Base-by-base conservation (phyloP, 2,329 filamentous ascomycete species). In the Arthroderma uncinatum region DNA sequence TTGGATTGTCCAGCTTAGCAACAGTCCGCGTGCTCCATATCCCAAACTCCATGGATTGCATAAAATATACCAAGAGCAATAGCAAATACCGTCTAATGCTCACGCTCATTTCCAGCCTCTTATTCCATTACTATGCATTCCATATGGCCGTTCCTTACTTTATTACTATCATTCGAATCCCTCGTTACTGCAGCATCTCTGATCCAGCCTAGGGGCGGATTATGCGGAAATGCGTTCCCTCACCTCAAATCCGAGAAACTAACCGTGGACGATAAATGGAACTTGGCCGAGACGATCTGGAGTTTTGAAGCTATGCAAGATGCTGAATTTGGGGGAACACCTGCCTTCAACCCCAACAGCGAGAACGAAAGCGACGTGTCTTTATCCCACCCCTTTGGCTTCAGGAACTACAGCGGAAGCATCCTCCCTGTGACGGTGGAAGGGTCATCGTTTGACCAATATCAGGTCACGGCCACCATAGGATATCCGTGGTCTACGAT, bases 401-500 rank as follows among this genome's bases (percentile, higher is more conserved):
- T 39, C 21, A 8, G 5, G 14, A 39, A 37, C 8, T n/a, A 53
- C 19, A 37, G 33, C 50, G 33, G n/a, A 7, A 21, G n/a, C 10
- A 53, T 53, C 19, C 8, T 14, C n/a, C 36, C 33, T 1, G 33
- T 53, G 21, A 5, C 21, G 9, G 19, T 28, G 34, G 50, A 36
- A 53, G 50, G 36, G 16, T 39, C 36, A 23, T 33, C 28, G 30
- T 61, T 57, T 36, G 54, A 59, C 33, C 61, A 60, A 19, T 54
- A 62, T n/a, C 58, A 50, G 21, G 58, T 64, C 10, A 28, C 62
- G 16, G 61, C 57, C 36, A 42, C 58, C 30, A 57, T 37, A n/a
- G 47, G 47, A 2, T 64, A 64, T 55, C 63, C 63, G 8, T 64
- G 62, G 62, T 63, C 59, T 54, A 61, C 63, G 4, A 61, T 64